Percentiles rank a stretch among this genome's conserved stretches.
phyloP scores from a whole-genome alignment of 345 rosid species.

The Trapa incisa region DNA sequence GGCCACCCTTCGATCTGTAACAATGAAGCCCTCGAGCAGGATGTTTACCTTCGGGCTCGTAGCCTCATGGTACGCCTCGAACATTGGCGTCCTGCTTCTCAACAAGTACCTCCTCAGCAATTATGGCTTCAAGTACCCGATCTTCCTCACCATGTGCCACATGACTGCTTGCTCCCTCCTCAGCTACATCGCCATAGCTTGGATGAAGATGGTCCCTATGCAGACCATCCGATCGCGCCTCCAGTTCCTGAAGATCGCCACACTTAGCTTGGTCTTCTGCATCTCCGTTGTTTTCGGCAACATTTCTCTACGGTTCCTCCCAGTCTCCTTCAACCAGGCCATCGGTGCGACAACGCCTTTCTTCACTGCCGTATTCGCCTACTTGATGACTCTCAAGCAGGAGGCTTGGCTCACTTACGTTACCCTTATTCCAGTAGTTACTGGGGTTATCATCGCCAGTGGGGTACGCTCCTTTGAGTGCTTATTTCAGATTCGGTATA shows the following conservation, averaged over 20 bases:
- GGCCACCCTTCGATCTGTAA: background rate
- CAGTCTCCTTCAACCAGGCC: conserved; percentile 91
- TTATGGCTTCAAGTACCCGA: conserved; percentile 97
- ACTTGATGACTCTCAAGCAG: conserved; percentile 67
- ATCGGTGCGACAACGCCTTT: conserved; percentile 98
- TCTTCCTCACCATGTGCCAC: conserved; percentile 98
- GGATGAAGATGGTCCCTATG: conserved; percentile 98
- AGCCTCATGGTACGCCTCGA: conserved; percentile 81
- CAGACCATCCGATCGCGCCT: conserved; percentile 83
- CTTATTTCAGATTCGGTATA: no score
- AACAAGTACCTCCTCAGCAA: conserved; percentile 91
- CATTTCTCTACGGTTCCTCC: conserved; percentile 64
- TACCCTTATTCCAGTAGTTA: conserved; percentile 81
- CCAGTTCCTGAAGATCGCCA: conserved; percentile 86
- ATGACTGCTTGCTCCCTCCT: conserved; percentile 95
- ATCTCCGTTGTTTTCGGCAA: conserved; percentile 95
- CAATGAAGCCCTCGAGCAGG: conserved; percentile 12
- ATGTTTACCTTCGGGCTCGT: conserved; percentile 82
- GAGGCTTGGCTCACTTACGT: conserved; percentile 96
- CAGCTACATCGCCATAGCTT: conserved; percentile 84
- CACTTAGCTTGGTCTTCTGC: conserved; percentile 78
- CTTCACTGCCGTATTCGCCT: conserved; percentile 93
- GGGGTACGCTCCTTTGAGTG: conserved; percentile 40
- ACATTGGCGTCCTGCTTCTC: conserved; percentile 83
- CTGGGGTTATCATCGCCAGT: conserved; percentile 98